Base-by-base conservation (phyloP, 2,329 filamentous ascomycete genomes). In the Fusarium subtropicale region DNA sequence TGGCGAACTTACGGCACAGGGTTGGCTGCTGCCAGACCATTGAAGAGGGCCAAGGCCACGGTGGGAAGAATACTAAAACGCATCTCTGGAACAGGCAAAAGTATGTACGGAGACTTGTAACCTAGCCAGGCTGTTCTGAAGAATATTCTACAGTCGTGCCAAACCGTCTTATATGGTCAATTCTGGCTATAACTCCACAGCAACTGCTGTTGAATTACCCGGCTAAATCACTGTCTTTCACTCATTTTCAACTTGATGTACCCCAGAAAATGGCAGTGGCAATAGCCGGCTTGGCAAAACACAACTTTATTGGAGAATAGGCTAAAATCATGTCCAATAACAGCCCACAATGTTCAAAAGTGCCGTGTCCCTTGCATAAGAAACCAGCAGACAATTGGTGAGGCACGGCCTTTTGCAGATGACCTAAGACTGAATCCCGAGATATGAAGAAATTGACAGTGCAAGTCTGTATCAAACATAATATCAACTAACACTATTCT, bases 231-330 rank as follows among this genome's bases (percentile, higher is more conserved):
- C 16, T 4, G 12, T 10, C 4, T 33, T 39, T 22, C 20, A 22
- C 30, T 22, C 4, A 18, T 56, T 62, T 47, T 34, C 55, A 9
- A 20, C 26, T 36, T 4, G 2, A 9, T 13, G n/a, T 42, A 47
- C 47, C 53, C 28, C 42, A 52, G 47, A 36, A 31, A 34, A 55
- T 13, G 22, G 41, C 30, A 15, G 57, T 57, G 15, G 26, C 3
- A 62, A 62, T 63, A 63, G 20, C 60, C 60, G 60, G 47, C 60
- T 47, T 38, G 60, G 47, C 48, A 47, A 9, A 20, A 26, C 38
- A 7, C 7, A 15, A 11, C 44, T 39, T 31, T 22, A 31, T 24
- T n/a, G n/a, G 10, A 38, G n/a, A 5, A 38, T 30, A 22, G 39
- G 44, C 31, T 50, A 45, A 28, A 16, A 13, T 9, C 7, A 8